phyloP scores from a whole-genome alignment of 148 eudicot genomes.

The Selenicereus undatus region DNA sequence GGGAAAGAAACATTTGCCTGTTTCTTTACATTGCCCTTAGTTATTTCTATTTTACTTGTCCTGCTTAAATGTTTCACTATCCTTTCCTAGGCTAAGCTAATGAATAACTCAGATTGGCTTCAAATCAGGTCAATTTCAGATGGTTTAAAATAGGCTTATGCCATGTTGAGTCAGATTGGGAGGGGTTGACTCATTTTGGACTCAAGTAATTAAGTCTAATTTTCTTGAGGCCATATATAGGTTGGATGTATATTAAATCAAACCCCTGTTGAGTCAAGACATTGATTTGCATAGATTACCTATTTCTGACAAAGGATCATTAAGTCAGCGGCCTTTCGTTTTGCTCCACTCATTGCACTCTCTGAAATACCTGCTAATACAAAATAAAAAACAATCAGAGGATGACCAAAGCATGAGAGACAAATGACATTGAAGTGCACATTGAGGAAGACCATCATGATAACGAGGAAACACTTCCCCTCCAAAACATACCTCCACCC shows the following conservation, averaged over 20 bases:
- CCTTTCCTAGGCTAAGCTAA: not conserved
- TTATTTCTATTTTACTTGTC: too few species aligned
- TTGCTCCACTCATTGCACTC: constrained; percentile 31
- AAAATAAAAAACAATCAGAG: not conserved
- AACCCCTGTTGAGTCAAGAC: not conserved
- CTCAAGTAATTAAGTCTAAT: too few species aligned
- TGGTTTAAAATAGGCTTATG: too few species aligned
- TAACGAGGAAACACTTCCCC: constrained; percentile 42
- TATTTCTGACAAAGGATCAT: constrained; percentile 57
- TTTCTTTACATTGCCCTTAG: too few species aligned
- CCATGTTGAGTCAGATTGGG: too few species aligned
- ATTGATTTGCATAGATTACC: constrained; percentile 5
- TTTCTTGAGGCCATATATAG: not conserved
- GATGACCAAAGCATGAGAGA: not conserved
- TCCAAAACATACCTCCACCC: constrained; percentile 26
- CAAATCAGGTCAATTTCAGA: too few species aligned
- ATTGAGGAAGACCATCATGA: constrained; percentile 15
- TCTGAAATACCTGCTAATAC: constrained; percentile 1
- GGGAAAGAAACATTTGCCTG: too few species aligned
- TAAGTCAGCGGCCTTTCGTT: constrained; percentile 31
- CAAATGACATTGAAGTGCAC: constrained; percentile 34
- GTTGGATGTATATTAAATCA: not conserved
- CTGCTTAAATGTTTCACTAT: not conserved
- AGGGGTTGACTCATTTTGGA: too few species aligned
- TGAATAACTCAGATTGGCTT: not conserved